These are phyloP conservation scores for Strobilomyces dryophilus DNA, from an alignment of 768 basidiomycete species.

Conservation along the genomic window DNA sequence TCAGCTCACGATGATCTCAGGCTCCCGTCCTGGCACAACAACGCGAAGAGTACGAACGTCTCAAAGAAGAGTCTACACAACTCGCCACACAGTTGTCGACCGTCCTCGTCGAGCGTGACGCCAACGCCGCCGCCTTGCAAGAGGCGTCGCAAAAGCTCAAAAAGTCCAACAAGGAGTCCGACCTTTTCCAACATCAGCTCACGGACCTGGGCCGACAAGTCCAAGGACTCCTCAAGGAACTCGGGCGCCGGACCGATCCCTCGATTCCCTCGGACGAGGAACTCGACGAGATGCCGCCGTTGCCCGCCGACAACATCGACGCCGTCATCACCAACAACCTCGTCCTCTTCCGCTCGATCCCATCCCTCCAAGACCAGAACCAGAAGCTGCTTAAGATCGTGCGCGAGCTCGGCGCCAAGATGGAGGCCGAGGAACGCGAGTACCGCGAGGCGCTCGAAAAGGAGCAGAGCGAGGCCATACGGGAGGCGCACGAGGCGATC, in stretches of 20 bases:
- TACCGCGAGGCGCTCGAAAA: slow-evolving; percentile 64
- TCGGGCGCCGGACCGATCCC: slow-evolving; percentile 81
- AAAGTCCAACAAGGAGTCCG: slow-evolving; percentile 57
- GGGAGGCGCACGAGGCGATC: slow-evolving; percentile 87
- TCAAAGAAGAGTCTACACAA: slow-evolving; percentile 74
- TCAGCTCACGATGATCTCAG: slow-evolving; percentile 41
- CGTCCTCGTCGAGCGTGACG: slow-evolving; percentile 73
- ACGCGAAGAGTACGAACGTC: slow-evolving; percentile 81
- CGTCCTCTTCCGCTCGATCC: slow-evolving; percentile 79
- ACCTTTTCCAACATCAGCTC: slow-evolving; percentile 70
- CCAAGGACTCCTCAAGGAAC: slow-evolving; percentile 70
- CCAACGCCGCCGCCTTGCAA: slow-evolving; percentile 47
- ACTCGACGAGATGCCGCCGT: slow-evolving; percentile 40
- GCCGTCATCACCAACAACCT: slow-evolving; percentile 85
- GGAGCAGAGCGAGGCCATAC: slow-evolving; percentile 76
- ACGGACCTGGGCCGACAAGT: slow-evolving; percentile 84
- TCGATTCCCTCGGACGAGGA: slow-evolving; percentile 72
- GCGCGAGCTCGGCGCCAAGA: slow-evolving; percentile 74
- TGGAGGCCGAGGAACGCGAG: slow-evolving; percentile 83
- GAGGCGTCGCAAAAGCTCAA: slow-evolving; percentile 61
- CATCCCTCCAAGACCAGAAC: slow-evolving; percentile 85
- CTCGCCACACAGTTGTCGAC: slow-evolving; percentile 77
- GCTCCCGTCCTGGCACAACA: slow-evolving; percentile 90
- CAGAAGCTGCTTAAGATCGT: slow-evolving; percentile 82
- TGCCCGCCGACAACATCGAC: slow-evolving; percentile 58